Percentiles rank a stretch among this genome's conserved stretches.
Conservation (phyloP, 2,329 filamentous ascomycete genomes). For the Beauveria australis region DNA sequence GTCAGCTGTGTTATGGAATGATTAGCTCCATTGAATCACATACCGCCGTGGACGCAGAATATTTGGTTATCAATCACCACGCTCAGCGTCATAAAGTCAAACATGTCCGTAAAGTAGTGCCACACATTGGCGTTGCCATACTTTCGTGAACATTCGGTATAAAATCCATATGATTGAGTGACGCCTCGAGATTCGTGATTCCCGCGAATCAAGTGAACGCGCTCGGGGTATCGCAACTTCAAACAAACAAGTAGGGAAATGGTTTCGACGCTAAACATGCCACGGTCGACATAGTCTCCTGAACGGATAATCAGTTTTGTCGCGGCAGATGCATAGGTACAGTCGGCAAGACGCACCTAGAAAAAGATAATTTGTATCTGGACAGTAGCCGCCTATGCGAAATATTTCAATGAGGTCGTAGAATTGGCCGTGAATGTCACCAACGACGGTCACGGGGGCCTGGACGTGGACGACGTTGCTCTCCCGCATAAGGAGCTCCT, state of each 20-base stretch:
- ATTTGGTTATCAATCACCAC: slow-evolving; percentile 99
- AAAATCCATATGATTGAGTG: slow-evolving; percentile 98
- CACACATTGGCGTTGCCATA: slow-evolving; percentile 99
- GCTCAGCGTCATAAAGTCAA: slow-evolving; percentile 95
- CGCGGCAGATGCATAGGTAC: neutral
- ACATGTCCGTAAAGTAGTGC: slow-evolving; percentile 98
- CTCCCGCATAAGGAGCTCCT: slow-evolving; percentile 98
- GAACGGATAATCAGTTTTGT: neutral
- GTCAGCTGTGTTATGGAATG: neutral
- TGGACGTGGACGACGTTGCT: slow-evolving; percentile 98
- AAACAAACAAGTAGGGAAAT: slow-evolving; percentile 92
- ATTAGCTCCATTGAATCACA: slow-evolving; percentile 12
- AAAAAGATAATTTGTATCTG: slow-evolving; percentile 98
- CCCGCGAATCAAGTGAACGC: slow-evolving; percentile 96
- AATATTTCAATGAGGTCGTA: slow-evolving; percentile 99
- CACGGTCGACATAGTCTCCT: slow-evolving; percentile 98
- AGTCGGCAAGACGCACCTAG: slow-evolving; percentile 60
- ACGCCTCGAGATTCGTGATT: slow-evolving; percentile 99
- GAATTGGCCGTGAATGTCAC: slow-evolving; percentile 98
- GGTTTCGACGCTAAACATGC: slow-evolving; percentile 98
- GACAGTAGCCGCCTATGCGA: slow-evolving; percentile 96
- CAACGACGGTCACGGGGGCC: slow-evolving; percentile 92
- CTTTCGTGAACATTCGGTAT: slow-evolving; percentile 97
- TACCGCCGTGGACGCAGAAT: slow-evolving; percentile 92
- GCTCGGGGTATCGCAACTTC: slow-evolving; percentile 95